Evolutionary conservation across 345 rosid genomes (phyloP).

Genomic region (Euphorbia peplus): DNA sequence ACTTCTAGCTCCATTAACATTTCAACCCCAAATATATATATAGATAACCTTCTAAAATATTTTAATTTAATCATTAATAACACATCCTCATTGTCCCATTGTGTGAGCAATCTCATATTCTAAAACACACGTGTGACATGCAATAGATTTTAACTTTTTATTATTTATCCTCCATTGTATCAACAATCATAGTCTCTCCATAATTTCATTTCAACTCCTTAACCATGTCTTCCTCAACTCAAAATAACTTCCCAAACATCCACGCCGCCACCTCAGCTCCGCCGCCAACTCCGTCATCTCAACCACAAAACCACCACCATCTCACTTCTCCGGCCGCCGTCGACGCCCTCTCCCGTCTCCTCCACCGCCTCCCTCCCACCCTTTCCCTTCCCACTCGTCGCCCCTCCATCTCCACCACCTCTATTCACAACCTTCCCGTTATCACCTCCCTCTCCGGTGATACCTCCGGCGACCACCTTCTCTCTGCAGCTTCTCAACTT

Average conservation of each 20-base stretch:
- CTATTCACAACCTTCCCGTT: too few species aligned
- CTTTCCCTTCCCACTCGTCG: conserved; percentile 64
- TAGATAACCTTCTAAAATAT: too few species aligned
- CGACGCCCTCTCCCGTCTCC: conserved; percentile 61
- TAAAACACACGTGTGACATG: too few species aligned
- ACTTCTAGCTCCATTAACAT: too few species aligned
- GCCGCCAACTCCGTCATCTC: conserved; percentile 75
- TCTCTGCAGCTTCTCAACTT: conserved; percentile 40
- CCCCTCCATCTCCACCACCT: conserved; percentile 31
- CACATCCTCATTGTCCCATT: too few species aligned
- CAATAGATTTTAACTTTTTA: too few species aligned
- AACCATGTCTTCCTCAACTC: conserved; percentile 49
- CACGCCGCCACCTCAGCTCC: conserved; percentile 66
- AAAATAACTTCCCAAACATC: conserved; percentile 33
- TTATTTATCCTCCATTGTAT: not conserved
- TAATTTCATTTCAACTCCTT: not conserved
- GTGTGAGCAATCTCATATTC: too few species aligned
- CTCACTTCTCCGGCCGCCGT: conserved; percentile 35
- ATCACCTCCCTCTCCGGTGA: conserved; percentile 40
- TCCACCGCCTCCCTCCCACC: conserved; percentile 70
- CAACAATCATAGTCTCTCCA: not conserved
- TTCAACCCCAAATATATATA: too few species aligned
- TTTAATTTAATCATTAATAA: too few species aligned
- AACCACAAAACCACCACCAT: conserved; percentile 29
- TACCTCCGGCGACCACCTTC: conserved; percentile 21